A percentile compares a stretch with the other conserved stretches of the same genome.
These are phyloP conservation scores for Sporothrix variecibatus DNA, from an alignment of 2,329 filamentous ascomycete species.

Conservation along the genomic window DNA sequence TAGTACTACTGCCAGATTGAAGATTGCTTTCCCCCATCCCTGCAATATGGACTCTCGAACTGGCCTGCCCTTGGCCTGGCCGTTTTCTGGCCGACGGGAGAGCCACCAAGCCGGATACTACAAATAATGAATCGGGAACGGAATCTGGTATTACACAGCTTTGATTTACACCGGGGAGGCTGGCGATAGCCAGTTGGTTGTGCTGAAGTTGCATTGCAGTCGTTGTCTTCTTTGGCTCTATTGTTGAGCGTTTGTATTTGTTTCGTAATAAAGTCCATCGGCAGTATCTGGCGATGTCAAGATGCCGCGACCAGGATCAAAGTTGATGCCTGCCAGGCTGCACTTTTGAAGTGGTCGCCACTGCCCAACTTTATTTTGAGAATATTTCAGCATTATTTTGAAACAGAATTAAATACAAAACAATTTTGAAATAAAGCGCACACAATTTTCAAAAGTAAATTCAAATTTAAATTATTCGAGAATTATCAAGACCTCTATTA, in stretches of 20 bases:
- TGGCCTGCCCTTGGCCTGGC: constrained; percentile 4
- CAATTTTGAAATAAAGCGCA: not conserved
- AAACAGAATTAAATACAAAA: not conserved
- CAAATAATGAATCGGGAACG: constrained; percentile 1
- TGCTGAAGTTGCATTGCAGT: not conserved
- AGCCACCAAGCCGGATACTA: constrained; percentile 10
- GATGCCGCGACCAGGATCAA: not conserved
- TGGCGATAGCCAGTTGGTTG: not conserved
- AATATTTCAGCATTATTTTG: not conserved
- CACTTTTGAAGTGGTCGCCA: not conserved
- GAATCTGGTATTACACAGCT: not conserved
- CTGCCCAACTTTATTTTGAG: not conserved
- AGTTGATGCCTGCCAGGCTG: constrained; percentile 6
- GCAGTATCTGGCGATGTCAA: not conserved
- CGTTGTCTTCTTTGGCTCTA: not conserved
- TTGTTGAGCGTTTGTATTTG: constrained; percentile 15
- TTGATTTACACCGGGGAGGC: constrained; percentile 12
- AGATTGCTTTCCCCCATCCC: not conserved
- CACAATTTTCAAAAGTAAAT: not conserved
- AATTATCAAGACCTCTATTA: not conserved
- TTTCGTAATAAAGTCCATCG: not conserved
- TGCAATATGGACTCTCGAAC: not conserved
- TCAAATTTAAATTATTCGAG: no score
- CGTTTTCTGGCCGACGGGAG: constrained; percentile 4
- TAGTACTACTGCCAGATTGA: not conserved